A percentile compares a stretch with the other conserved stretches of the same genome.
These are phyloP conservation scores for Stagonosporopsis tanaceti DNA, from an alignment of 2,329 filamentous ascomycete species.

Conservation along the genomic window DNA sequence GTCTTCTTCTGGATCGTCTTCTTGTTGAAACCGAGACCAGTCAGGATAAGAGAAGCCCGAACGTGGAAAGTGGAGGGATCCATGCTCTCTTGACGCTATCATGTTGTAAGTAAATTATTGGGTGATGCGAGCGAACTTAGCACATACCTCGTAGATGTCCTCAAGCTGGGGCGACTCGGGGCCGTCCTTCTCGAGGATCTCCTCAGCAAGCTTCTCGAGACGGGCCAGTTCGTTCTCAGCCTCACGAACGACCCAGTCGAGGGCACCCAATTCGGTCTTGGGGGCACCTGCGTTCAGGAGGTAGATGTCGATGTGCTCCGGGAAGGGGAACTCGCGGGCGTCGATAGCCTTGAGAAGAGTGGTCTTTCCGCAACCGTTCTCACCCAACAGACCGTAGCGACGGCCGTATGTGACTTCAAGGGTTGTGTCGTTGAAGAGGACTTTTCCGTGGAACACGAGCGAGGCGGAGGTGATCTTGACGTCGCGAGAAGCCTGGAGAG, in stretches of 20 bases:
- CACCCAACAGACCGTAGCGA: slow-evolving; percentile 92
- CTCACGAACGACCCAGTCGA: slow-evolving; percentile 97
- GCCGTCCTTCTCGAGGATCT: slow-evolving; percentile 88
- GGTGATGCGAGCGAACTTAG: not conserved
- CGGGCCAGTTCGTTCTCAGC: slow-evolving; percentile 91
- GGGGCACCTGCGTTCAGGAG: slow-evolving; percentile 96
- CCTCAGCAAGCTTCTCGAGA: slow-evolving; percentile 87
- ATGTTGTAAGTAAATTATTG: slow-evolving; percentile 10
- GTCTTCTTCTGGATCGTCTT: slow-evolving; percentile 98
- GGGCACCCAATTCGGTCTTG: slow-evolving; percentile 83
- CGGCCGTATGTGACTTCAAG: slow-evolving; percentile 93
- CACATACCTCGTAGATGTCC: slow-evolving; percentile 90
- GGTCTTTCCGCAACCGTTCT: slow-evolving; percentile 99
- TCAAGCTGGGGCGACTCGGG: slow-evolving; percentile 89
- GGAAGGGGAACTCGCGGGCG: slow-evolving; percentile 92
- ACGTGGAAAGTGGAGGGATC: slow-evolving; percentile 97
- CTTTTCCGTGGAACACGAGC: slow-evolving; percentile 96
- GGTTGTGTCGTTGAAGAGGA: slow-evolving; percentile 91
- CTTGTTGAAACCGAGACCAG: slow-evolving; percentile 99
- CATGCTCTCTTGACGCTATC: slow-evolving; percentile 96
- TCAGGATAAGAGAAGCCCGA: slow-evolving; percentile 93
- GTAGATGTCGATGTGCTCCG: slow-evolving; percentile 97
- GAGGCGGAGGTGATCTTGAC: slow-evolving; percentile 96
- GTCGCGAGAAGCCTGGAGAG: slow-evolving; percentile 83
- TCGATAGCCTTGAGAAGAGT: slow-evolving; percentile 96